Evolutionary conservation across 2,329 filamentous ascomycete species (phyloP).

Genomic region (Ascochyta clinopodiicola): DNA sequence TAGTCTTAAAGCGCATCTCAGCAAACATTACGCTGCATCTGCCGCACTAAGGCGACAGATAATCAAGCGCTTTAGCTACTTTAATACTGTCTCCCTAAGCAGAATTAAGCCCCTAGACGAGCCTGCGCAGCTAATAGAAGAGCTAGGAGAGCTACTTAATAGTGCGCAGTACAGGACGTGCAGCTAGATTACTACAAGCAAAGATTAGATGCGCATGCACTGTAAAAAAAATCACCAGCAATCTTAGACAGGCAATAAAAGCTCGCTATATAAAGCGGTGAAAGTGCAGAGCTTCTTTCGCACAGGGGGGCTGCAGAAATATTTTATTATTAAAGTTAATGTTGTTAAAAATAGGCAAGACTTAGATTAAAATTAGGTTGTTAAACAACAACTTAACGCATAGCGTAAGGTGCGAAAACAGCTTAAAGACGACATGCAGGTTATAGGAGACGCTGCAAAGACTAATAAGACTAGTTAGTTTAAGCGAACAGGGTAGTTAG

Average conservation of each 20-base stretch:
- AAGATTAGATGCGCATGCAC: neutral
- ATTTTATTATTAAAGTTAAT: neutral
- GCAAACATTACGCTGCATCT: too few species aligned
- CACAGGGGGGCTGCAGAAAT: neutral
- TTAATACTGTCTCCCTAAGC: too few species aligned
- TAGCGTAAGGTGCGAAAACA: neutral
- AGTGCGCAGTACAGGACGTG: too few species aligned
- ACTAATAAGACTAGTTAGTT: neutral
- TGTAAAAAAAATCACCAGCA: neutral
- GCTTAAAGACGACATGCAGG: neutral
- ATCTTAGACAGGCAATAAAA: neutral
- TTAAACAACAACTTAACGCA: neutral
- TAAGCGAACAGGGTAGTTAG: neutral
- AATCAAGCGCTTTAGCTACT: too few species aligned
- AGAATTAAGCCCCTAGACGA: too few species aligned
- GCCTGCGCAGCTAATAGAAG: too few species aligned
- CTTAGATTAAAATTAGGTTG: too few species aligned
- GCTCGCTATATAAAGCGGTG: neutral
- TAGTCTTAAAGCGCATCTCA: too few species aligned
- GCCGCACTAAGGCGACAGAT: too few species aligned
- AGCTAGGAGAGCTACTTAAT: too few species aligned
- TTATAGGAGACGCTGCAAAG: neutral
- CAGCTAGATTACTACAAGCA: too few species aligned
- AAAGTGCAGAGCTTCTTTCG: neutral
- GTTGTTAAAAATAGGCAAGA: neutral